Conservation (phyloP, 441 rosid genomes). For the Gossypium lobatum region DNA sequence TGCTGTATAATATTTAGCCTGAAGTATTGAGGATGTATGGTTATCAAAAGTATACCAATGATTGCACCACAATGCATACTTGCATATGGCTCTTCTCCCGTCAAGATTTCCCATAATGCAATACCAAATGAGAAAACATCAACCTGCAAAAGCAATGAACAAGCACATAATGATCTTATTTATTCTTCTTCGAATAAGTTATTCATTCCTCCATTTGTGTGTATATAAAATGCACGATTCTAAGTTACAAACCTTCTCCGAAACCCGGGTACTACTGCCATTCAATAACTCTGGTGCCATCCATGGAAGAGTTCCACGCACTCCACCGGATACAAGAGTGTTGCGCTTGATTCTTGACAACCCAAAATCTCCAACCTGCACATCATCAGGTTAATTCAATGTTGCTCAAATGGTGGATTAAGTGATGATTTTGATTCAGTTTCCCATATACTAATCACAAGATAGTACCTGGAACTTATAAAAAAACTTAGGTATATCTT, state of each 20-base stretch:
- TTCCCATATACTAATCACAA: background rate
- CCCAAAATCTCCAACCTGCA: slow-evolving; percentile 90
- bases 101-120: slow-evolving; percentile 79
- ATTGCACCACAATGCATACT: slow-evolving; percentile 91
- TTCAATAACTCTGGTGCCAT: slow-evolving; percentile 90
- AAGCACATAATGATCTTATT: background rate
- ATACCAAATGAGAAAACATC: slow-evolving; percentile 91
- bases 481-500: background rate
- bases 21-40: background rate
- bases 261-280: slow-evolving; percentile 73
- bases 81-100: slow-evolving; percentile 84
- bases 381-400: background rate
- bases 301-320: slow-evolving; percentile 96
- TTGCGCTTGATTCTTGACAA: slow-evolving; percentile 80
- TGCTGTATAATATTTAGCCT: background rate
- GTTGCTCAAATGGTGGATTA: background rate
- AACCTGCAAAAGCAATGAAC: slow-evolving; percentile 39
- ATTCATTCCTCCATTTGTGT: background rate
- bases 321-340: slow-evolving; percentile 85
- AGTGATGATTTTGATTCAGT: background rate
- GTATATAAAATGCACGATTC: background rate
- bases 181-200: background rate
- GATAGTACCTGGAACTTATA: background rate
- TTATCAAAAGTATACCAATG: slow-evolving; percentile 44
- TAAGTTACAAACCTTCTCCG: slow-evolving; percentile 55